These are phyloP conservation scores for Volvox carteri DNA, from an alignment of 163 green algal species.

Conservation along the genomic window DNA sequence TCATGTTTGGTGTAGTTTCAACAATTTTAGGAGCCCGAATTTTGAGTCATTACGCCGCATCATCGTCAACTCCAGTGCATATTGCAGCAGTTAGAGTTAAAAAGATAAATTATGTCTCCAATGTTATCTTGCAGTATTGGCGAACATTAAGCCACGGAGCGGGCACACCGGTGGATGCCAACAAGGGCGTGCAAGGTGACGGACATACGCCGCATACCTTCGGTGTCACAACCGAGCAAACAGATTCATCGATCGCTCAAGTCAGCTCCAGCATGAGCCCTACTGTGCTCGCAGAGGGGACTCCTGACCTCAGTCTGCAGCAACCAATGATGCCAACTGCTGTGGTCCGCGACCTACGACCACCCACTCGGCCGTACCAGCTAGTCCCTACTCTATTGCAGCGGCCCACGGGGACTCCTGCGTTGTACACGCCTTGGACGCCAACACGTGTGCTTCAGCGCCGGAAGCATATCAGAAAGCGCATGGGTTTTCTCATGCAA, in stretches of 20 bases:
- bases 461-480: conserved; percentile 46
- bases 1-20: not conserved
- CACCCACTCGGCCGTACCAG: conserved; percentile 21
- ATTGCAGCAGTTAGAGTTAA: not conserved
- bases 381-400: conserved; percentile 25
- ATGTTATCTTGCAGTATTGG: not conserved
- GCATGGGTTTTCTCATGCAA: conserved; percentile 64
- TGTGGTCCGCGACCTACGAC: conserved; percentile 25
- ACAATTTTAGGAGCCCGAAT: not conserved
- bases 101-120: not conserved
- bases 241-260: not conserved
- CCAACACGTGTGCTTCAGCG: conserved; percentile 57
- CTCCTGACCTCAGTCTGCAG: not conserved
- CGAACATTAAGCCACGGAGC: not conserved
- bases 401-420: not conserved
- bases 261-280: not conserved
- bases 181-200: not conserved
- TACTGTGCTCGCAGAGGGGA: not conserved
- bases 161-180: not conserved
- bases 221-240: not conserved
- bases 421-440: conserved; percentile 63
- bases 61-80: not conserved
- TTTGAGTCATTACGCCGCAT: not conserved
- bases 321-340: not conserved
- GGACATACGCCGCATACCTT: not conserved